phyloP scores from a whole-genome alignment of 768 basidiomycete genomes.

The Hericium erinaceus region DNA sequence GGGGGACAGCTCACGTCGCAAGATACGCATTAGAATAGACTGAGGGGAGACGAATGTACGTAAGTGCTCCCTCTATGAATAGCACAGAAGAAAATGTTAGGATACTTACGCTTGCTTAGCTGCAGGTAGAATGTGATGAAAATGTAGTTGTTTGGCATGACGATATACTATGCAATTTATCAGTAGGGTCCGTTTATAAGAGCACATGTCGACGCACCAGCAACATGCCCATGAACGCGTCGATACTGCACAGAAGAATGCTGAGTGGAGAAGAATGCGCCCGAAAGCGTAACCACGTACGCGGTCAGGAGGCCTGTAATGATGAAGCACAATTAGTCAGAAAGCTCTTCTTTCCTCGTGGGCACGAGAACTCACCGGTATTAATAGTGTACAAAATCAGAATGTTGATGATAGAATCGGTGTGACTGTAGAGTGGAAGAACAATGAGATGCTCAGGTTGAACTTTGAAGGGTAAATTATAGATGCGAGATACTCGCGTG shows the following conservation, averaged over 20 bases:
- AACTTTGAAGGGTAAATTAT: not conserved
- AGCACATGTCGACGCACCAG: constrained; percentile 16
- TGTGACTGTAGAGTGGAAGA: constrained; percentile 24
- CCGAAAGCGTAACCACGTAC: constrained; percentile 19
- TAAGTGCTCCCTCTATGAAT: not conserved
- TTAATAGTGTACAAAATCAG: constrained; percentile 47
- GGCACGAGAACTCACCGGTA: constrained; percentile 33
- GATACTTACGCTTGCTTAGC: constrained; percentile 39
- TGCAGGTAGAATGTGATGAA: constrained; percentile 47
- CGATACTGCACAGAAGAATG: constrained; percentile 26
- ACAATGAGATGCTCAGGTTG: not conserved
- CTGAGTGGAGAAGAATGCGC: not conserved
- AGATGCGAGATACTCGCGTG: constrained; percentile 21
- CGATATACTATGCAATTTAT: constrained; percentile 23
- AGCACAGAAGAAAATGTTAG: not conserved
- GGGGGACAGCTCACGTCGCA: constrained; percentile 24
- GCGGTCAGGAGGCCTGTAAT: constrained; percentile 24
- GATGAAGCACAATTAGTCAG: constrained; percentile 18
- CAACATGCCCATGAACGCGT: constrained; percentile 37
- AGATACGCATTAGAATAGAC: constrained; percentile 53
- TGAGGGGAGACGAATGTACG: constrained; percentile 13
- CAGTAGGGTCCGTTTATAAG: not conserved
- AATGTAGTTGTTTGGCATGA: constrained; percentile 47
- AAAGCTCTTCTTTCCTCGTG: not conserved
- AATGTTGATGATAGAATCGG: constrained; percentile 37